phyloP scores from a whole-genome alignment of 805 yeast genomes.

The Ogataea saltuana region DNA sequence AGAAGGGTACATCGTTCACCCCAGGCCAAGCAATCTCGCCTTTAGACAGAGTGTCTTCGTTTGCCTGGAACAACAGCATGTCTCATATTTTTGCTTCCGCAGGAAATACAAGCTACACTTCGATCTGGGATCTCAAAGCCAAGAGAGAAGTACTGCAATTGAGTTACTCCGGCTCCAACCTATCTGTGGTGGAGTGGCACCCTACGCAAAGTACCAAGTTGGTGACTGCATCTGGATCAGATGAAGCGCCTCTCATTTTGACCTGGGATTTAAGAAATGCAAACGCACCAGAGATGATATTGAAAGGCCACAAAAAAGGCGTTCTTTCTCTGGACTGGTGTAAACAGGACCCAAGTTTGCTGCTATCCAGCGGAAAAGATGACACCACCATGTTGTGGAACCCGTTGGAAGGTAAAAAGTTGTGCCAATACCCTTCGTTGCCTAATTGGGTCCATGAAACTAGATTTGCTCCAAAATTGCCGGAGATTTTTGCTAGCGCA shows the following conservation, averaged over 20 bases:
- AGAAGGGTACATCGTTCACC: slow-evolving; percentile 51
- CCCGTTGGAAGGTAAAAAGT: slow-evolving; percentile 66
- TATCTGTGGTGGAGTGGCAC: slow-evolving; percentile 92
- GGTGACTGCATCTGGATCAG: slow-evolving; percentile 84
- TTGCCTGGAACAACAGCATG: slow-evolving; percentile 86
- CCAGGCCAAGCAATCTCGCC: slow-evolving; percentile 85
- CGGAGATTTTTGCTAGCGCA: slow-evolving; percentile 87
- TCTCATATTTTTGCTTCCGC: slow-evolving; percentile 89
- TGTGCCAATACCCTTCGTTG: slow-evolving; percentile 88
- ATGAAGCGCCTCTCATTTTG: slow-evolving; percentile 73
- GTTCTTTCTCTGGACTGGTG: slow-evolving; percentile 94
- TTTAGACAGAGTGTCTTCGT: slow-evolving; percentile 73
- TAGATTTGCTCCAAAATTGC: slow-evolving; percentile 81
- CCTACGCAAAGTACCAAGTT: slow-evolving; percentile 84
- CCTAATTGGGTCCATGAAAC: slow-evolving; percentile 94
- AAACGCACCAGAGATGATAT: slow-evolving; percentile 77
- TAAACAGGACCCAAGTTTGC: slow-evolving; percentile 68
- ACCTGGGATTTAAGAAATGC: slow-evolving; percentile 96
- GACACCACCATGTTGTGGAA: slow-evolving; percentile 89
- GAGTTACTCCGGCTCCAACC: slow-evolving; percentile 68
- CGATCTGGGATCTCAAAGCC: slow-evolving; percentile 91
- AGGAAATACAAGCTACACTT: slow-evolving; percentile 79
- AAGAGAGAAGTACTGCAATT: slow-evolving; percentile 87
- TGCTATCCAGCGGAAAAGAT: slow-evolving; percentile 92
- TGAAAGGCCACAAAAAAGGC: slow-evolving; percentile 85